Conservation (phyloP, 441 rosid genomes). For the Biscutella laevigata region DNA sequence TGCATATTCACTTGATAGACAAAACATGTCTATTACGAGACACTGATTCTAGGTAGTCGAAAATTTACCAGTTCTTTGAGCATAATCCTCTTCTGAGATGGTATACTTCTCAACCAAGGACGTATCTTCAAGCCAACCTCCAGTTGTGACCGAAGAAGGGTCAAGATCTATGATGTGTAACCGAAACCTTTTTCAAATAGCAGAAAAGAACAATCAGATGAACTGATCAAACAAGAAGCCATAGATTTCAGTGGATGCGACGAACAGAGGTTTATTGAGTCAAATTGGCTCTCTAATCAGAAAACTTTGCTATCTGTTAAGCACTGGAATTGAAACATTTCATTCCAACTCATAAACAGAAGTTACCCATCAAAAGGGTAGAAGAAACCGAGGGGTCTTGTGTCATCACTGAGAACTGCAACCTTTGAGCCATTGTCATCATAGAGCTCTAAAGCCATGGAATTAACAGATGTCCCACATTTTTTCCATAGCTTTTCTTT, state of each 20-base stretch:
- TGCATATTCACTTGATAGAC: not conserved
- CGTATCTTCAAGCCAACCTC: constrained; percentile 95
- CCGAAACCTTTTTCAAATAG: constrained; percentile 42
- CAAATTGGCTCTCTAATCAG: not conserved
- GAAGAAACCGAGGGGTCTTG: constrained; percentile 66
- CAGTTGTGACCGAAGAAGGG: constrained; percentile 84
- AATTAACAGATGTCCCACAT: constrained; percentile 71
- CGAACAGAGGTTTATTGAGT: not conserved
- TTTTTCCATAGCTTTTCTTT: constrained; percentile 91
- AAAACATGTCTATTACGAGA: not conserved
- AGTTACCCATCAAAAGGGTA: constrained; percentile 72
- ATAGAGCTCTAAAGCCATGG: constrained; percentile 70
- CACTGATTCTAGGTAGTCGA: not conserved
- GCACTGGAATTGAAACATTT: too few species aligned
- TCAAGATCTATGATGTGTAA: constrained; percentile 76
- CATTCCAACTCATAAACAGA: too few species aligned
- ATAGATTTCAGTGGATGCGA: not conserved
- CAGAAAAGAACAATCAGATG: constrained; percentile 10
- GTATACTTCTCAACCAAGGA: constrained; percentile 75
- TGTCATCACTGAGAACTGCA: constrained; percentile 40
- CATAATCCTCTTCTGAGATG: constrained; percentile 81
- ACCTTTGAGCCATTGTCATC: constrained; percentile 66
- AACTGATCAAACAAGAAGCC: not conserved
- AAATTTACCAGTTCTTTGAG: constrained; percentile 49
- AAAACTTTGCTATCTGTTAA: not conserved